A percentile compares a stretch with the other conserved stretches of the same genome.
These are phyloP conservation scores for Monosporascus sp. DNA, from an alignment of 2,329 filamentous ascomycete species.

Conservation along the genomic window DNA sequence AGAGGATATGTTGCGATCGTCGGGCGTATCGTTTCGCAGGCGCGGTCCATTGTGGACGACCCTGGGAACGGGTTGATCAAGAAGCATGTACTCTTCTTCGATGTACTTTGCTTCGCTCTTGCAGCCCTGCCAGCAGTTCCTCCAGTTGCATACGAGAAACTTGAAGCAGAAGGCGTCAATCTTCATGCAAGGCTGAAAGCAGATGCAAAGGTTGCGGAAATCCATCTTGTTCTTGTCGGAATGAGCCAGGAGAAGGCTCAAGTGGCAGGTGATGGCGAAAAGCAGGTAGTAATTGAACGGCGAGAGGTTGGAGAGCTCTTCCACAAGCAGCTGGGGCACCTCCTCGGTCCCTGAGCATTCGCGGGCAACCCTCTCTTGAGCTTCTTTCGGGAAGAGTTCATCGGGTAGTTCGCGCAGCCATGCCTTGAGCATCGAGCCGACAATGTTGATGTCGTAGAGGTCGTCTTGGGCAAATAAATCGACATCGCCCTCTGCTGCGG, in stretches of 20 bases:
- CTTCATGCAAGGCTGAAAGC: constrained; percentile 95
- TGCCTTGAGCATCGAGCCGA: constrained; percentile 92
- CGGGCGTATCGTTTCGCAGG: constrained; percentile 22
- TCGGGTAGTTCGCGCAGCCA: constrained; percentile 95
- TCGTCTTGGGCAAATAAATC: constrained; percentile 84
- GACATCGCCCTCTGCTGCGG: constrained; percentile 68
- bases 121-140: constrained; percentile 95
- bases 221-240: constrained; percentile 98
- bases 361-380: constrained; percentile 73
- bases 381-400: constrained; percentile 82
- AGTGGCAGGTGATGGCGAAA: constrained; percentile 94
- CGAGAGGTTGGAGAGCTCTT: constrained; percentile 88
- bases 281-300: constrained; percentile 97
- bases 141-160: constrained; percentile 92
- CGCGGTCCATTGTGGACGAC: constrained; percentile 31
- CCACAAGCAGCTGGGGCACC: constrained; percentile 80
- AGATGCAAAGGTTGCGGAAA: constrained; percentile 91
- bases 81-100: constrained; percentile 60
- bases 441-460: constrained; percentile 92
- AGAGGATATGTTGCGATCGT: constrained; percentile 58
- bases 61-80: constrained; percentile 53
- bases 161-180: constrained; percentile 94
- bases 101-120: constrained; percentile 81
- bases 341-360: constrained; percentile 74
- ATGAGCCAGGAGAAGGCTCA: constrained; percentile 85